Conservation (phyloP, 257 asterid species). For the Gynochthodes officinalis region DNA sequence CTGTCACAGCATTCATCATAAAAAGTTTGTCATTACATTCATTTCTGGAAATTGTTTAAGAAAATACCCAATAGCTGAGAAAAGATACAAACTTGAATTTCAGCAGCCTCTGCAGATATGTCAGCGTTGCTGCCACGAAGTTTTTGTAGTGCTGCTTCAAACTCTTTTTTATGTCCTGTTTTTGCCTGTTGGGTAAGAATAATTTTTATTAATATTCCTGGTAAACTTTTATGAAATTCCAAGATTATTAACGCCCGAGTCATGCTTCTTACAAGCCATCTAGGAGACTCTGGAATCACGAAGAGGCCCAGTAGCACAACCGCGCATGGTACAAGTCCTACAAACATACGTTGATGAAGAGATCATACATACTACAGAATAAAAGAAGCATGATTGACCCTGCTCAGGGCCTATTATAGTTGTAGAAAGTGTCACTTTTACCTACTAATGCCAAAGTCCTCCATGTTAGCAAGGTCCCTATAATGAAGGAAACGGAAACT, state of each 20-base stretch:
- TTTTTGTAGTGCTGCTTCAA: conserved; percentile 59
- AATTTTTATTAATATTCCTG: neutral
- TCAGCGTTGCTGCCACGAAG: conserved; percentile 70
- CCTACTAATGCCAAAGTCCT: conserved; percentile 74
- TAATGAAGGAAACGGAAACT: conserved; percentile 82
- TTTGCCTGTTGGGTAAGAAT: conserved; percentile 50
- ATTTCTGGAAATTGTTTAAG: neutral
- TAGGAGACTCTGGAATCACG: conserved; percentile 85
- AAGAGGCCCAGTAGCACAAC: conserved; percentile 62
- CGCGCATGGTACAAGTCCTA: conserved; percentile 79
- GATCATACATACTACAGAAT: neutral
- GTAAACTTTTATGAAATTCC: neutral
- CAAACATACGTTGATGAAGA: conserved; percentile 18
- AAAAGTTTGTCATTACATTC: neutral
- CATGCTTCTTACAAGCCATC: conserved; percentile 74
- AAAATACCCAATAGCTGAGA: conserved; percentile 11
- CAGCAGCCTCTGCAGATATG: conserved; percentile 75
- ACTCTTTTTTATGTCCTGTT: conserved; percentile 59
- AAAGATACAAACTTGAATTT: conserved; percentile 53
- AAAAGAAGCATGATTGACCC: neutral
- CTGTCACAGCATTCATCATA: conserved; percentile 33
- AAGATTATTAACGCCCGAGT: neutral
- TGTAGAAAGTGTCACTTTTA: neutral
- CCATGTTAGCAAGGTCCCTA: conserved; percentile 81
- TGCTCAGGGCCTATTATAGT: neutral